Evolutionary conservation across 1,139 yeast genomes (phyloP).

Genomic region (Saccharomyces hybrid): DNA sequence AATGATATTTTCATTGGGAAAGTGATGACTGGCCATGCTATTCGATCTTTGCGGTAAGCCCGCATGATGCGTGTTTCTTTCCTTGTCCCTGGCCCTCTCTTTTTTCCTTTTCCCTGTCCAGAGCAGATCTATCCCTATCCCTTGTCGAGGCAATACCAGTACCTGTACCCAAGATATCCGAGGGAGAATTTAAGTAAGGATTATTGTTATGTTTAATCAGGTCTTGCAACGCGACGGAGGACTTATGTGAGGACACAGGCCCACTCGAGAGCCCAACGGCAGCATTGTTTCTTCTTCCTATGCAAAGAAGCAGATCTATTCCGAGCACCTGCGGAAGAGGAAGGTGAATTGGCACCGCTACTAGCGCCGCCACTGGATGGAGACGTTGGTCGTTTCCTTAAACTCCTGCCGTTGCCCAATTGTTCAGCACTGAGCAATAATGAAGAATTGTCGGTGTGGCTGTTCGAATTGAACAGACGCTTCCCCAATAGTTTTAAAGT

Average conservation of each 20-base stretch:
- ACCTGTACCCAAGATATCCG: conserved; percentile 16
- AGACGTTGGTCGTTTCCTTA: conserved; percentile 1
- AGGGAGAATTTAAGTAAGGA: conserved; percentile 3
- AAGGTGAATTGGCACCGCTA: conserved; percentile 1
- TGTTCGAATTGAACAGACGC: conserved; percentile 8
- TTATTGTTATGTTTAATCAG: conserved; percentile 5
- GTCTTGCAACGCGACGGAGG: conserved; percentile 5
- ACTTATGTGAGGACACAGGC: conserved; percentile 4
- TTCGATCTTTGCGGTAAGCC: conserved; percentile 10
- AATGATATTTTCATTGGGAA: conserved; percentile 16
- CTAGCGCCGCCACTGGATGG: not conserved
- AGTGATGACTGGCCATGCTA: conserved; percentile 9
- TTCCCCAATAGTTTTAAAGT: conserved; percentile 20
- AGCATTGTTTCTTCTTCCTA: not conserved
- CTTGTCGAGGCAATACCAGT: conserved; percentile 24
- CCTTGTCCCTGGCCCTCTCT: conserved; percentile 3
- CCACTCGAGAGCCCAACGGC: conserved; percentile 2
- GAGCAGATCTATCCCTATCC: conserved; percentile 6
- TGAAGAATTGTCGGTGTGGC: not conserved
- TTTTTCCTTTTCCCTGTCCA: not conserved
- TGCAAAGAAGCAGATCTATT: not conserved
- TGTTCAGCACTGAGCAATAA: not conserved
- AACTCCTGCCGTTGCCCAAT: not conserved
- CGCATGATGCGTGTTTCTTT: conserved; percentile 10
- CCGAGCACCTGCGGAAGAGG: conserved; percentile 1